Evolutionary conservation across 371 early-diverging fungal genomes (phyloP).

Genomic region (Choanephora cucurbitarum): DNA sequence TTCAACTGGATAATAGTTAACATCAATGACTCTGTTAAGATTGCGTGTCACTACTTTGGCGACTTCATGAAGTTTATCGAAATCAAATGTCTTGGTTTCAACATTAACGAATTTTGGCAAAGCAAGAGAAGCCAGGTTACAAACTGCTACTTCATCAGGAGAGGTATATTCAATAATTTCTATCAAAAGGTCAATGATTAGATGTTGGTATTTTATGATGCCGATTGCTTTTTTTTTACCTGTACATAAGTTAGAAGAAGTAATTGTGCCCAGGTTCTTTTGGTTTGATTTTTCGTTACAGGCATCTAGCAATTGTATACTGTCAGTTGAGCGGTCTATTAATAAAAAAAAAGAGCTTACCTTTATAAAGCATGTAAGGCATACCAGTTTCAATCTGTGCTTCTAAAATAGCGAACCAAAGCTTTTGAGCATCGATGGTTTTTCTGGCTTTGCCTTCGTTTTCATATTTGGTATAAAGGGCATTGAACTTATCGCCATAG

Average conservation of each 20-base stretch:
- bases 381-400: conserved; percentile 99
- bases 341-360: conserved; percentile 33
- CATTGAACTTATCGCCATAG: conserved; percentile 97
- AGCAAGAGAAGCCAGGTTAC: conserved; percentile 98
- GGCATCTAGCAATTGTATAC: conserved; percentile 49
- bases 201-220: not conserved
- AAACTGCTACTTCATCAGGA: conserved; percentile 98
- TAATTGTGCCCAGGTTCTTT: conserved; percentile 96
- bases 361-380: conserved; percentile 99
- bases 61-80: conserved; percentile 71
- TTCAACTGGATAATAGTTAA: conserved; percentile 96
- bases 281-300: conserved; percentile 99
- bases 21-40: conserved; percentile 97
- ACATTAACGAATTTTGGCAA: conserved; percentile 89
- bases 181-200: conserved; percentile 6
- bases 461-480: conserved; percentile 92
- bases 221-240: conserved; percentile 24
- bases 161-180: conserved; percentile 98
- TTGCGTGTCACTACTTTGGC: conserved; percentile 86
- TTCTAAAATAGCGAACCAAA: conserved; percentile 98
- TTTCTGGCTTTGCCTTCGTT: conserved; percentile 81
- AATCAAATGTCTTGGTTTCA: conserved; percentile 68
- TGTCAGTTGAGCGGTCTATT: no score
- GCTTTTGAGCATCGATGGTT: conserved; percentile 95
- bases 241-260: conserved; percentile 82